These are phyloP conservation scores for Penicillium sp. DNA, from an alignment of 2,329 filamentous ascomycete species.

Conservation along the genomic window DNA sequence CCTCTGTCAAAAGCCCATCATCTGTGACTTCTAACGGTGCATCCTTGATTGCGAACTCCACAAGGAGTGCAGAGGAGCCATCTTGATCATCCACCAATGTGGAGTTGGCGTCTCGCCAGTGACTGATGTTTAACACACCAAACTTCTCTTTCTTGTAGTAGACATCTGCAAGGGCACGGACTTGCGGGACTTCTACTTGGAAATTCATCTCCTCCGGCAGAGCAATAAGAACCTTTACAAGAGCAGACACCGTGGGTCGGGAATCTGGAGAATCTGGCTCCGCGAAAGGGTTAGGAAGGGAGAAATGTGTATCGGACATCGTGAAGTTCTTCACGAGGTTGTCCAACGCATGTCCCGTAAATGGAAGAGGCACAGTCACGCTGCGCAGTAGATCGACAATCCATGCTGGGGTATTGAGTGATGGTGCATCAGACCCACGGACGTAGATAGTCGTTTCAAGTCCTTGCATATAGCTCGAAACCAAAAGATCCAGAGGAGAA, in stretches of 20 bases:
- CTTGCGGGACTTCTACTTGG: conserved; percentile 69
- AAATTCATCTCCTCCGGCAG: conserved; percentile 87
- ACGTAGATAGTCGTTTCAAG: conserved; percentile 77
- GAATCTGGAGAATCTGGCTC: conserved; percentile 70
- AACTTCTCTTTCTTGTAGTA: conserved; percentile 75
- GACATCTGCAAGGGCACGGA: conserved; percentile 76
- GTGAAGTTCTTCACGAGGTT: conserved; percentile 85
- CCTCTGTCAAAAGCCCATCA: conserved; percentile 70
- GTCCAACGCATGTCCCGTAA: conserved; percentile 78
- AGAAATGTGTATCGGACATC: conserved; percentile 79
- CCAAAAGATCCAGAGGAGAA: conserved; percentile 79
- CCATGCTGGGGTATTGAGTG: conserved; percentile 73
- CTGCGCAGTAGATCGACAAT: conserved; percentile 74
- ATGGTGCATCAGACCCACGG: conserved; percentile 68
- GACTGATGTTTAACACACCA: conserved; percentile 71
- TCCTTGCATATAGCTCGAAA: conserved; percentile 79
- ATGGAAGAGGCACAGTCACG: conserved; percentile 77
- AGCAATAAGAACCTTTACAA: conserved; percentile 72
- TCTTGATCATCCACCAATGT: conserved; percentile 61
- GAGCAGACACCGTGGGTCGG: conserved; percentile 76
- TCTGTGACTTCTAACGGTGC: conserved; percentile 82
- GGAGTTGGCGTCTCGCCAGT: conserved; percentile 85
- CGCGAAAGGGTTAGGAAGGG: conserved; percentile 74
- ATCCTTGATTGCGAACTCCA: conserved; percentile 72
- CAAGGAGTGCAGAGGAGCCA: conserved; percentile 63